These are phyloP conservation scores for Pseudomicrostroma phylloplanum DNA, from an alignment of 1,284 basidiomycete genomes.

Conservation along the genomic window DNA sequence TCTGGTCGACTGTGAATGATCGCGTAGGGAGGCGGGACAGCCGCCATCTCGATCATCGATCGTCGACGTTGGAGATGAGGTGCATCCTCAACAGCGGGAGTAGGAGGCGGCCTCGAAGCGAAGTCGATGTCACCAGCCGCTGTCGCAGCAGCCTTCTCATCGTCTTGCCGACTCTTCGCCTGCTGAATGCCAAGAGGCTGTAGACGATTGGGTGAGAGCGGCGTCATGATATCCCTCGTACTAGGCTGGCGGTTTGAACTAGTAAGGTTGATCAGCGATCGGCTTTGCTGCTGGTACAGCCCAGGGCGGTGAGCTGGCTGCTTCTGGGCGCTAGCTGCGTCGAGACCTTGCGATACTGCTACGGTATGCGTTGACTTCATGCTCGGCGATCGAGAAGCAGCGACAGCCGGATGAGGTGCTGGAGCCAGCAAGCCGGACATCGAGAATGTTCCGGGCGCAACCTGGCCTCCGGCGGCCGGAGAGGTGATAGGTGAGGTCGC, in stretches of 20 bases:
- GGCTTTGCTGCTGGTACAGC: constrained; percentile 41
- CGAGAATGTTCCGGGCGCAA: too few species aligned
- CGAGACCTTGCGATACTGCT: too few species aligned
- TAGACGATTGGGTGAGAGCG: constrained; percentile 33
- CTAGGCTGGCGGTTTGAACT: constrained; percentile 54
- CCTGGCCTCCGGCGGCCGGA: too few species aligned
- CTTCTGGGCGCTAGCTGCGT: too few species aligned
- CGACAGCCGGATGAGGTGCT: too few species aligned
- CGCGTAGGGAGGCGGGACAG: constrained; percentile 39
- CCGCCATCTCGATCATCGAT: constrained; percentile 44
- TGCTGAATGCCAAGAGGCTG: too few species aligned
- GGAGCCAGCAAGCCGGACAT: too few species aligned
- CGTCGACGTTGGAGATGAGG: constrained; percentile 22
- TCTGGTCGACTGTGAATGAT: constrained; percentile 43
- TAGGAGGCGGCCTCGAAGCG: not conserved
- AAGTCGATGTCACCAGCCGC: not conserved
- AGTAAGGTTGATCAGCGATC: constrained; percentile 33
- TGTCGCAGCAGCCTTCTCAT: not conserved
- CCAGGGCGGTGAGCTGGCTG: constrained; percentile 18
- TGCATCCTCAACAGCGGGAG: not conserved
- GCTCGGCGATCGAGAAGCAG: too few species aligned
- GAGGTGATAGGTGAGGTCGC: not conserved
- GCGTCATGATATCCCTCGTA: constrained; percentile 62
- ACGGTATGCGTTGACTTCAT: too few species aligned
- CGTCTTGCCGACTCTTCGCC: too few species aligned